Conservation (phyloP, 192 early-diverging fungal species). For the Coemansia reversa region DNA sequence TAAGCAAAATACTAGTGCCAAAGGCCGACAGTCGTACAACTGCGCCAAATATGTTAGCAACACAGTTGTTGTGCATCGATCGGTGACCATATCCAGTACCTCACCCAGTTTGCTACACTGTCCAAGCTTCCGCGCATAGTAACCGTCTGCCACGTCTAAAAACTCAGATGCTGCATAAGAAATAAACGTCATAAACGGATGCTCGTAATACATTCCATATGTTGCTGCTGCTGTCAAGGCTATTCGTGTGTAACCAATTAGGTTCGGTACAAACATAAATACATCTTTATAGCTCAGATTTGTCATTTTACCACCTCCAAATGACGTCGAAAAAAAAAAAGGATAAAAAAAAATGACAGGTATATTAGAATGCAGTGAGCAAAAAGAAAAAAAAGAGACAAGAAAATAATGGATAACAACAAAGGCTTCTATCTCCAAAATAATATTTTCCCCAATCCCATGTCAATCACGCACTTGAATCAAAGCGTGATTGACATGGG, state of each 20-base stretch:
- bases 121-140: constrained; percentile 86
- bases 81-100: constrained; percentile 99
- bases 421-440: too few species aligned
- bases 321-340: too few species aligned
- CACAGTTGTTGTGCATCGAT: constrained; percentile 90
- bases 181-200: constrained; percentile 69
- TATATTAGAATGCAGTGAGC: too few species aligned
- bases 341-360: too few species aligned
- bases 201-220: constrained; percentile 69
- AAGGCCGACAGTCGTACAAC: constrained; percentile 55
- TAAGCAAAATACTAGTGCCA: constrained; percentile 83
- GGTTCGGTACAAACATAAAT: constrained; percentile 49
- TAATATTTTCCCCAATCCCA: too few species aligned
- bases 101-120: constrained; percentile 98
- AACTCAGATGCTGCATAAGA: constrained; percentile 81
- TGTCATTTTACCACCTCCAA: constrained; percentile 3
- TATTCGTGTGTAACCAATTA: constrained; percentile 83
- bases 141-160: constrained; percentile 76
- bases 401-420: too few species aligned
- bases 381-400: too few species aligned
- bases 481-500: too few species aligned
- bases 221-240: constrained; percentile 70
- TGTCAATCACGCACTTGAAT: too few species aligned
- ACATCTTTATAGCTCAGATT: constrained; percentile 28
- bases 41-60: constrained; percentile 83